Evolutionary conservation across 2,329 filamentous ascomycete genomes (phyloP).

Genomic region (Aspergillus awamori): DNA sequence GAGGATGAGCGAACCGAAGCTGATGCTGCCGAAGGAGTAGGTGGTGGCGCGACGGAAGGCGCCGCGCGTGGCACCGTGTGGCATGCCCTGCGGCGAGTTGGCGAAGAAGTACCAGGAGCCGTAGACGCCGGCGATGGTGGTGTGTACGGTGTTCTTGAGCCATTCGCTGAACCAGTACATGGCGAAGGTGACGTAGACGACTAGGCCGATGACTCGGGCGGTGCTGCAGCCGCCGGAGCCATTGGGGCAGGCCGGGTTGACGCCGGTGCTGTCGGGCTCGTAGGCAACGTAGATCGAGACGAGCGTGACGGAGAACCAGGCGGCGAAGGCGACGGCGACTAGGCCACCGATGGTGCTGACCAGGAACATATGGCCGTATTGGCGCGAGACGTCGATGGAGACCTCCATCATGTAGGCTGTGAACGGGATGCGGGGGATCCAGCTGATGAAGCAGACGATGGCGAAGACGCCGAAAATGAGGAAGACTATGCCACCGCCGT

Average conservation of each 20-base stretch:
- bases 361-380: conserved; percentile 81
- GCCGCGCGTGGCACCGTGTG: conserved; percentile 78
- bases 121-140: conserved; percentile 83
- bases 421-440: conserved; percentile 90
- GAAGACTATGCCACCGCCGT: conserved; percentile 84
- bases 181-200: conserved; percentile 86
- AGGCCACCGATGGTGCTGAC: conserved; percentile 84
- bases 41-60: conserved; percentile 80
- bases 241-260: conserved; percentile 58
- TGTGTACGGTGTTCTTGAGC: conserved; percentile 91
- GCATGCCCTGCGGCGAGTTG: conserved; percentile 64
- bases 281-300: conserved; percentile 86
- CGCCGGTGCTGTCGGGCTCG: conserved; percentile 57
- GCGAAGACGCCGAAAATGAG: conserved; percentile 79
- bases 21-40: conserved; percentile 90
- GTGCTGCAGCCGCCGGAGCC: conserved; percentile 64
- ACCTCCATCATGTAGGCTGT: conserved; percentile 87
- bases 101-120: conserved; percentile 89
- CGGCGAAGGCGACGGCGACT: conserved; percentile 72
- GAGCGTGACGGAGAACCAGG: conserved; percentile 84
- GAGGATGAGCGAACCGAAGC: conserved; percentile 80
- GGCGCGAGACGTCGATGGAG: conserved; percentile 80
- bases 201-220: conserved; percentile 78
- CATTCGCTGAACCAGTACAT: conserved; percentile 94
- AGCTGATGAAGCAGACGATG: conserved; percentile 80